These are phyloP conservation scores for Suhomyces chickasaworum DNA, from an alignment of 1,139 yeast species.

Conservation along the genomic window DNA sequence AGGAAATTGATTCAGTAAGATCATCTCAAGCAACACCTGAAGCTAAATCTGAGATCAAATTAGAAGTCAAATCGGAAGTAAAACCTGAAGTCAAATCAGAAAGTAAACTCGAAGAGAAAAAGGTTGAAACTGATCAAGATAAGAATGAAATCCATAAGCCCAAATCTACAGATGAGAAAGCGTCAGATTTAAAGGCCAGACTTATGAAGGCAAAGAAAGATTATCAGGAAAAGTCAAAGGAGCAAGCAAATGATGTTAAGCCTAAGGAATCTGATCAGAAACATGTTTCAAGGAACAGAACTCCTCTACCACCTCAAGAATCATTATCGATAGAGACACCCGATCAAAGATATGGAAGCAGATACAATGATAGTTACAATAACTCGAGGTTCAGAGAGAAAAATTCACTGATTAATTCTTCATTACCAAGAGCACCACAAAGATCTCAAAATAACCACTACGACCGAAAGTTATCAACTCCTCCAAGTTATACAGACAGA, in stretches of 20 bases:
- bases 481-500: slow-evolving; percentile 7
- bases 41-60: neutral
- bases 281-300: slow-evolving; percentile 5
- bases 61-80: too few relatives aligned
- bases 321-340: slow-evolving; percentile 9
- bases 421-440: slow-evolving; percentile 3
- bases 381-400: slow-evolving; percentile 7
- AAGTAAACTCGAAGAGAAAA: slow-evolving; percentile 4
- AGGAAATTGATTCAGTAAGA: neutral
- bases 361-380: slow-evolving; percentile 10
- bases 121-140: slow-evolving; percentile 6
- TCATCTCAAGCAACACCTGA: neutral
- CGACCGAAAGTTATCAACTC: slow-evolving; percentile 9
- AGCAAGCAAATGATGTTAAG: slow-evolving; percentile 8
- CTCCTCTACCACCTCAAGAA: slow-evolving; percentile 18
- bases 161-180: slow-evolving; percentile 10
- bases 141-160: slow-evolving; percentile 1
- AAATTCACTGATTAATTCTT: neutral
- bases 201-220: slow-evolving; percentile 30
- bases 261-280: neutral
- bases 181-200: slow-evolving; percentile 23
- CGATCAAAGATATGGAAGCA: slow-evolving; percentile 9
- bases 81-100: neutral
- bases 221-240: slow-evolving; percentile 17
- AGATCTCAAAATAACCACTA: slow-evolving; percentile 5